Evolutionary conservation across 139 green algal species (phyloP).

Genomic region (Chlorella sp.): DNA sequence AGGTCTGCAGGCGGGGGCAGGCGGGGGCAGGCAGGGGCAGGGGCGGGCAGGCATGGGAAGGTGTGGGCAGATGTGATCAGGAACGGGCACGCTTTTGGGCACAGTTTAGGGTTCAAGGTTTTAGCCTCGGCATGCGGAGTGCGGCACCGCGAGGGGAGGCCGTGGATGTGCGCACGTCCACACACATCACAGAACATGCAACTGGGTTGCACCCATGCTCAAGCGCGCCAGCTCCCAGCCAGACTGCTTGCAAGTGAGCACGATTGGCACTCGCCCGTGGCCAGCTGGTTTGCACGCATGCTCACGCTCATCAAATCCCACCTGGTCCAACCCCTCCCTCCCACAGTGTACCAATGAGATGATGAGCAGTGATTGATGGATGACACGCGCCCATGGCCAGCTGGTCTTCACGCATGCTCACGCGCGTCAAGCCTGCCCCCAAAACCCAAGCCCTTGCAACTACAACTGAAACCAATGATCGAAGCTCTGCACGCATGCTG

Average conservation of each 20-base stretch:
- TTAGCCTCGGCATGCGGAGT: too few relatives aligned
- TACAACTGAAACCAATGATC: too few relatives aligned
- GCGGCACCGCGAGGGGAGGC: neutral
- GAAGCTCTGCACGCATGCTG: too few relatives aligned
- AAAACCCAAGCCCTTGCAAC: too few relatives aligned
- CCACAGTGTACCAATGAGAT: too few relatives aligned
- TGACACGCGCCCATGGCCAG: conserved; percentile 58
- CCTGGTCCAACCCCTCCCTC: too few relatives aligned
- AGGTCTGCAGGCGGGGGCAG: conserved; percentile 37
- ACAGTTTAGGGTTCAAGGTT: too few relatives aligned
- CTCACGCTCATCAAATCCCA: conserved; percentile 78
- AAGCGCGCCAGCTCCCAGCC: conserved; percentile 72
- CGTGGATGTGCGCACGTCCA: neutral
- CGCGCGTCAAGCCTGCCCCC: conserved; percentile 82
- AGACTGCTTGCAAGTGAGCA: neutral
- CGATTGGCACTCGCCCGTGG: conserved; percentile 12
- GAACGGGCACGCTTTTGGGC: too few relatives aligned
- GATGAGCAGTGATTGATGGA: too few relatives aligned
- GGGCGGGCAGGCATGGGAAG: neutral
- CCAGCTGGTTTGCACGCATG: conserved; percentile 82
- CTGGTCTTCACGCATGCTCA: conserved; percentile 77
- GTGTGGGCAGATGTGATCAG: too few relatives aligned
- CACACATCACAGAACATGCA: neutral
- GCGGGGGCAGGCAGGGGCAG: neutral
- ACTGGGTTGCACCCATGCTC: conserved; percentile 77